Percentiles rank a stretch among this genome's conserved stretches.
phyloP scores from a whole-genome alignment of 805 yeast species.

The Saturnispora serradocipensis region DNA sequence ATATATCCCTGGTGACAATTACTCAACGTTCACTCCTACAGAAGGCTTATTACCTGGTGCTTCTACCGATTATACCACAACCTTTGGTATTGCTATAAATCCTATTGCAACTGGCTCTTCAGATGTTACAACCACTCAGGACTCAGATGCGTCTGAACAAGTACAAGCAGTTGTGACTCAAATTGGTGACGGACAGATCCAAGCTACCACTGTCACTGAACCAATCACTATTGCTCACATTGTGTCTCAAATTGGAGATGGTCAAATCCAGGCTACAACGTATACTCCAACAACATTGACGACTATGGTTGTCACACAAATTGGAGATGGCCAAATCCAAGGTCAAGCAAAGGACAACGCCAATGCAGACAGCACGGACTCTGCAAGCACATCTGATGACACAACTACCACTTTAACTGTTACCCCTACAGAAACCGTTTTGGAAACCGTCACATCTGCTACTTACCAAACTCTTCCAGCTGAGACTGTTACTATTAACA shows the following conservation, averaged over 20 bases:
- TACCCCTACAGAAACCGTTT: conserved; percentile 23
- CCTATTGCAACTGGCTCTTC: conserved; percentile 34
- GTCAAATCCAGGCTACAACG: conserved; percentile 29
- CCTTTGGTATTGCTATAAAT: conserved; percentile 63
- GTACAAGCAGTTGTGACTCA: conserved; percentile 28
- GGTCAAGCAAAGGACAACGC: conserved; percentile 8
- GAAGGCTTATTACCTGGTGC: conserved; percentile 43
- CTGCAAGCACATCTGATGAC: conserved; percentile 10
- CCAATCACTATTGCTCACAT: conserved; percentile 12
- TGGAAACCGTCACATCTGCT: conserved; percentile 21
- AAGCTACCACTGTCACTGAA: conserved; percentile 28
- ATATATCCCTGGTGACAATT: conserved; percentile 37
- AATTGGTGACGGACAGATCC: conserved; percentile 41
- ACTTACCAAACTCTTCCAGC: conserved; percentile 17
- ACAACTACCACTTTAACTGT: conserved; percentile 21
- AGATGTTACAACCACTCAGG: conserved; percentile 15
- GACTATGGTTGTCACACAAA: conserved; percentile 31
- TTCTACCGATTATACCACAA: conserved; percentile 42
- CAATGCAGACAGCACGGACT: neutral
- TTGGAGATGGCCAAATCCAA: conserved; percentile 38
- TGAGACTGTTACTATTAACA: conserved; percentile 19
- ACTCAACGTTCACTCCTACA: conserved; percentile 61
- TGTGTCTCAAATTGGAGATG: conserved; percentile 41
- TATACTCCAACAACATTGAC: conserved; percentile 18
- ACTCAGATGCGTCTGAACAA: conserved; percentile 29